Conservation (phyloP, 169 alveolate species). For the Eimeria brunetti region DNA sequence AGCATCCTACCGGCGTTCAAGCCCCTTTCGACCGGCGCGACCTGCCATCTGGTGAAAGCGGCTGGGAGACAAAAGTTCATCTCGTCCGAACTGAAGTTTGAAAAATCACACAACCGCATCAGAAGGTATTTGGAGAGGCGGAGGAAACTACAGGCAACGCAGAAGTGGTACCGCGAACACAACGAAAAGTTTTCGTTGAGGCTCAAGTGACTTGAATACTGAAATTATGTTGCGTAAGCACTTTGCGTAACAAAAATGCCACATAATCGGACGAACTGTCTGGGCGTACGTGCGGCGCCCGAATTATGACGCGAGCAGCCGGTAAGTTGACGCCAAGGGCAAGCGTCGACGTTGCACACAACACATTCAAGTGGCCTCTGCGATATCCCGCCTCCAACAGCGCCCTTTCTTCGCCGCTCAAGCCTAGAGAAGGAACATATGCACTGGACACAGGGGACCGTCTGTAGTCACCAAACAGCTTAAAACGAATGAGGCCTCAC, state of each 20-base stretch:
- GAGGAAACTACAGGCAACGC: neutral
- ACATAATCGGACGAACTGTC: slow-evolving; percentile 81
- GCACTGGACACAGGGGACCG: neutral
- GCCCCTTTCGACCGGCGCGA: slow-evolving; percentile 86
- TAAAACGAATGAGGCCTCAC: neutral
- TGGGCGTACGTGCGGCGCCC: slow-evolving; percentile 85
- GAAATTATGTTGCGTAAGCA: neutral
- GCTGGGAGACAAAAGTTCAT: slow-evolving; percentile 82
- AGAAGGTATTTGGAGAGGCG: neutral
- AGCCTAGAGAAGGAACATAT: slow-evolving; percentile 57
- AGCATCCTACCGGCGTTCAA: slow-evolving; percentile 42
- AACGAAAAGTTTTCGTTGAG: neutral
- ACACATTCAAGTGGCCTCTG: slow-evolving; percentile 83
- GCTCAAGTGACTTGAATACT: neutral
- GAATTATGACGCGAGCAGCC: slow-evolving; percentile 89
- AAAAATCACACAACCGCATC: slow-evolving; percentile 1
- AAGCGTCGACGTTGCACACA: slow-evolving; percentile 90
- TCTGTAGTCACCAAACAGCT: neutral
- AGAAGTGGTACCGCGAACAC: neutral
- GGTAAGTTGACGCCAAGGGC: slow-evolving; percentile 94
- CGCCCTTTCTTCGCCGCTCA: slow-evolving; percentile 84
- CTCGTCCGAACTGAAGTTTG: slow-evolving; percentile 55
- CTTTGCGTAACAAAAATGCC: slow-evolving; percentile 64
- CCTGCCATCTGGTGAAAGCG: slow-evolving; percentile 91
- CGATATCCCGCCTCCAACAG: slow-evolving; percentile 86